Percentiles rank a stretch among this genome's conserved stretches.
Evolutionary conservation across 139 green algal species (phyloP).

Genomic region (Closterium sp.): DNA sequence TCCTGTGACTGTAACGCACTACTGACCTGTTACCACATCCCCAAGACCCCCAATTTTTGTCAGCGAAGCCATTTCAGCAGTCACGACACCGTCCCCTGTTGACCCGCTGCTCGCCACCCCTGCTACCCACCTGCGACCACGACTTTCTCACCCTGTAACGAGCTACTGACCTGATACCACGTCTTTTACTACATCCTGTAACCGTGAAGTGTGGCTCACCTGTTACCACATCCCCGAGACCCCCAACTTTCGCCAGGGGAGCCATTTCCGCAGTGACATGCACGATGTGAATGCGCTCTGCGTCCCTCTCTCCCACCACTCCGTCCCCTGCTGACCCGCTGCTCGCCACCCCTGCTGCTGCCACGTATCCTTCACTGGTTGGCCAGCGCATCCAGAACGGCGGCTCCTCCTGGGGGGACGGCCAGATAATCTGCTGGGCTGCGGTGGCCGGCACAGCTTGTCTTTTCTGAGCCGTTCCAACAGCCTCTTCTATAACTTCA

Average conservation of each 20-base stretch:
- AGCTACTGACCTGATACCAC: not conserved
- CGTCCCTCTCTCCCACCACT: conserved; percentile 42
- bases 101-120: not conserved
- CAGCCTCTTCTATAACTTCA: not conserved
- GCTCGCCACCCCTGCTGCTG: not conserved
- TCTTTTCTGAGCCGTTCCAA: not conserved
- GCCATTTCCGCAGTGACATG: conserved; percentile 95
- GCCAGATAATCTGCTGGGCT: conserved; percentile 24
- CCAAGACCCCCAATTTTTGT: conserved; percentile 67
- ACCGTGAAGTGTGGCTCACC: conserved; percentile 5
- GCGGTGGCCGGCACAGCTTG: not conserved
- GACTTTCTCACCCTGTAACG: not conserved
- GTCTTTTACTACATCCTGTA: not conserved
- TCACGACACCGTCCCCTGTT: not conserved
- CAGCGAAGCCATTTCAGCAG: not conserved
- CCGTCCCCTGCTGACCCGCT: not conserved
- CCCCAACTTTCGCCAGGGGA: conserved; percentile 84
- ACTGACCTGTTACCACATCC: conserved; percentile 76
- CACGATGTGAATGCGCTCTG: conserved; percentile 69
- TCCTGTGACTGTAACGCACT: not conserved
- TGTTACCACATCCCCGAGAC: conserved; percentile 90
- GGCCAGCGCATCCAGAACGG: conserved; percentile 39
- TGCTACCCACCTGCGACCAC: not conserved
- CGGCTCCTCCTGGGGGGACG: conserved; percentile 8
- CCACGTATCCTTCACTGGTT: not conserved